Evolutionary conservation across 1,139 yeast genomes (phyloP).

Genomic region (Taphrina populina): DNA sequence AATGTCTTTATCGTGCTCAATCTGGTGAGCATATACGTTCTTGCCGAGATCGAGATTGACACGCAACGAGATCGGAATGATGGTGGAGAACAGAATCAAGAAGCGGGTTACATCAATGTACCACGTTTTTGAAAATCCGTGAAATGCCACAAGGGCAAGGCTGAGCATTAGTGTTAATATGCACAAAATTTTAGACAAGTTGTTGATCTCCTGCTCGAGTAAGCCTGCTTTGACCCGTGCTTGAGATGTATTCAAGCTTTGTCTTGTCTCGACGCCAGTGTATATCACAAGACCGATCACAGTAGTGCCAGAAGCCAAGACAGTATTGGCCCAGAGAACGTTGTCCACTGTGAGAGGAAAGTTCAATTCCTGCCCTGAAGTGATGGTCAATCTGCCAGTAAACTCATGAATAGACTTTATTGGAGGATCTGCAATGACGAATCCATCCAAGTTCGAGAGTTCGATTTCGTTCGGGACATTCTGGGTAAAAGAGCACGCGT

Average conservation of each 20-base stretch:
- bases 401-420: conserved; percentile 79
- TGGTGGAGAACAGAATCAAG: conserved; percentile 85
- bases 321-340: conserved; percentile 97
- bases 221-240: conserved; percentile 83
- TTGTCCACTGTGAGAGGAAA: conserved; percentile 82
- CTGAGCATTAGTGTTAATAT: conserved; percentile 79
- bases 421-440: conserved; percentile 70
- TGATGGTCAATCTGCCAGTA: conserved; percentile 51
- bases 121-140: conserved; percentile 78
- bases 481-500: conserved; percentile 28
- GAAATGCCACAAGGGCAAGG: conserved; percentile 69
- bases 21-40: conserved; percentile 92
- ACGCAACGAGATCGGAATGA: conserved; percentile 86
- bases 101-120: conserved; percentile 86
- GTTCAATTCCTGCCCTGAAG: conserved; percentile 44
- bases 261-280: conserved; percentile 92
- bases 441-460: conserved; percentile 34
- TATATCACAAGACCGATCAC: conserved; percentile 77
- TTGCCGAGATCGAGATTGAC: conserved; percentile 94
- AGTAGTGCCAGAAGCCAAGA: conserved; percentile 88
- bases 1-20: conserved; percentile 78
- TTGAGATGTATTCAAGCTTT: conserved; percentile 64
- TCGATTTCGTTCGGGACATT: conserved; percentile 12
- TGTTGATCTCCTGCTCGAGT: conserved; percentile 85
- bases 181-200: conserved; percentile 82